Conservation (phyloP, 2,329 filamentous ascomycete genomes). For the Aspergillus sclerotialis region DNA sequence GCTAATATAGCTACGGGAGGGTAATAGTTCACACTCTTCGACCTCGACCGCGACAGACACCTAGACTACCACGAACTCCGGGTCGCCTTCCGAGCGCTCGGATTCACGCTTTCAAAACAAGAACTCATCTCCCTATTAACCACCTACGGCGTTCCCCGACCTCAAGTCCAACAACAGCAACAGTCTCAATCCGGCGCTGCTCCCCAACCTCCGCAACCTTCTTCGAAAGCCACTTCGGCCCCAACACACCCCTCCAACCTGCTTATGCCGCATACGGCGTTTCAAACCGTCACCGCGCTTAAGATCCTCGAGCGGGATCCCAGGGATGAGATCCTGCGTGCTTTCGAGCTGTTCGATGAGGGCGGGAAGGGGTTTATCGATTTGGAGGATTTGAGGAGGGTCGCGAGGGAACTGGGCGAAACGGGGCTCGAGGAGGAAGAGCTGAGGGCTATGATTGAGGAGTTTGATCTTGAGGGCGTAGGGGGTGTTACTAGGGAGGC, state of each 20-base stretch:
- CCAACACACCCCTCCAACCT: constrained; percentile 59
- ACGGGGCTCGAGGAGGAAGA: constrained; percentile 83
- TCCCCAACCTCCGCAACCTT: constrained; percentile 26
- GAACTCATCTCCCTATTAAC: constrained; percentile 78
- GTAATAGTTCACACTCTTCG: constrained; percentile 86
- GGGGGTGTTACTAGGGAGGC: constrained; percentile 63
- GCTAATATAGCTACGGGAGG: constrained; percentile 1
- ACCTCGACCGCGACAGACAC: constrained; percentile 87
- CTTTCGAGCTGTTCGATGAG: constrained; percentile 88
- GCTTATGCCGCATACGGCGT: constrained; percentile 64
- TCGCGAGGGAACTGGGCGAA: constrained; percentile 87
- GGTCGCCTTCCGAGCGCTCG: constrained; percentile 89
- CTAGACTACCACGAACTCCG: constrained; percentile 98
- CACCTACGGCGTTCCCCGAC: constrained; percentile 67
- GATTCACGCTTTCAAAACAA: constrained; percentile 81
- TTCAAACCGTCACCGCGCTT: constrained; percentile 70
- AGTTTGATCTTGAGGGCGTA: constrained; percentile 92
- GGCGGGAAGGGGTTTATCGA: constrained; percentile 89
- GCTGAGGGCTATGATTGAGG: constrained; percentile 91
- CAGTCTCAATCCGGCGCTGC: constrained; percentile 28
- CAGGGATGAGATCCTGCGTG: constrained; percentile 80
- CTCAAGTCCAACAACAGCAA: constrained; percentile 42
- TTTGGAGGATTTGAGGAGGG: constrained; percentile 75
- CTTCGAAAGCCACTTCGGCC: constrained; percentile 29
- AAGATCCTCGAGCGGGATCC: constrained; percentile 79